Evolutionary conservation across 164 flowering plant species (phyloP), one percentile per base, ranked within the genome.

Genomic region (Tetrastigma voinierianum): DNA sequence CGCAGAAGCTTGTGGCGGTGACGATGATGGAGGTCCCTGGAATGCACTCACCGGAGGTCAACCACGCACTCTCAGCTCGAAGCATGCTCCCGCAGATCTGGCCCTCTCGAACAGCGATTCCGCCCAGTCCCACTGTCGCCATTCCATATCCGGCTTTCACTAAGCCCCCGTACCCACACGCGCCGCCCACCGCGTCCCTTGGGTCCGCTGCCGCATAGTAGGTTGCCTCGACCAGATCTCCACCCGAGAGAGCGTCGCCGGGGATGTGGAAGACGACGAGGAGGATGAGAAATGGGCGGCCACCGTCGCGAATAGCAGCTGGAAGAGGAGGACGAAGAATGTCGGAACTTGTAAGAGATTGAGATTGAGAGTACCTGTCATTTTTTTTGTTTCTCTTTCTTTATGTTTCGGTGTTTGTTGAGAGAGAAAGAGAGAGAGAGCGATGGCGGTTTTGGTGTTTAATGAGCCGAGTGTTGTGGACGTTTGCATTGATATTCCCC

Each of bases 81-180:
- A 95, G 72, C 98, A 95, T 4, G 89, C 97, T n/a, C 65, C 97
- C 98, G 77, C 97, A 92, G 84, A 87, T 83, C 89, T 83, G 90
- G 1, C 97, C 9, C 87, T 74, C 19, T 77, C 82, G 76, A 87
- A 95, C 54, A 95, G 62, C 2, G 77, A 21, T 47, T 78, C n/a
- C 78, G 75, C 97, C 90, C 62, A 95, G 65, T 1, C 89, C 97
- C 21, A 77, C 97, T 1, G 97, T 95, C 10, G 96, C 90, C 82
- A 80, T 77, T 0, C 98, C 97, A 64, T 90, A 92, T 2, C 97
- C 97, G 12, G 68, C 73, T 69, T 73, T 80, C 45, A 45, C 75
- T 19, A 92, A 80, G 75, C 90, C 92, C 1, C 97, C 93, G 68
- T 87, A 95, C 4, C 97, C 97, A 74, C 98, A 95, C 4, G 97